Evolutionary conservation across 1,284 basidiomycete species (phyloP), one percentile per base, ranked within the genome.

Genomic region (Microstroma glucosiphilum): DNA sequence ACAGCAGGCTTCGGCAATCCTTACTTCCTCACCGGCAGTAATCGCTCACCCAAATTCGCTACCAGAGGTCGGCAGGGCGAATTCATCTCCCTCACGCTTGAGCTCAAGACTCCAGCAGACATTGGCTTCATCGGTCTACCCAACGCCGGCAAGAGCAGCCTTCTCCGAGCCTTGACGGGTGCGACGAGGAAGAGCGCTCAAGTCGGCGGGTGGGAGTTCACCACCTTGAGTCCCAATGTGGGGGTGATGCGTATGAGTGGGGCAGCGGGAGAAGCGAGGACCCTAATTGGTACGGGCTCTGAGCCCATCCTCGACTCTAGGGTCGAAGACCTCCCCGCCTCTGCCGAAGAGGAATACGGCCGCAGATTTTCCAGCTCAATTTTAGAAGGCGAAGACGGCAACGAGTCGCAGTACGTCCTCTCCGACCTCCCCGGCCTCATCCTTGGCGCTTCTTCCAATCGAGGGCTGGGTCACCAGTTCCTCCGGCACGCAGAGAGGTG

Each of bases 391-490:
- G 30, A 37, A 9, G 30, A 37, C 30, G 30, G 30, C 30, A 37
- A 37, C 30, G 54, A 17, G 19, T 48, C 40, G 76, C 85, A 94
- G 1, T 92, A 97, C 81, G 93, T 90, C 0, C 87, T 99, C 62
- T 90, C 92, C n/a, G 94, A 99, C 81, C 96, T 97, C 75, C 94
- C 96, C 0, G 94, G 94, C 12, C 86, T 98, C 37, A 88, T 97
- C 57, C 85, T 86, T 7, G 84, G 85, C 11, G 91, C 93, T 0
- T 89, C 91, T 1, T 86, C 89, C 68, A 90, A 94, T 78, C 86
- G 92, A 49, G 94, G 94, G 0, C 84, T 98, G 0, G 96, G 96
- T 0, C 92, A 97, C 79, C 88, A 89, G 0, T 98, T 98, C 82
- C 81, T 99, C 25, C 86, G 92, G 1, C 89, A 91, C 6, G 90